Evolutionary conservation across 345 rosid genomes (phyloP).

Genomic region (Gossypium bickii): DNA sequence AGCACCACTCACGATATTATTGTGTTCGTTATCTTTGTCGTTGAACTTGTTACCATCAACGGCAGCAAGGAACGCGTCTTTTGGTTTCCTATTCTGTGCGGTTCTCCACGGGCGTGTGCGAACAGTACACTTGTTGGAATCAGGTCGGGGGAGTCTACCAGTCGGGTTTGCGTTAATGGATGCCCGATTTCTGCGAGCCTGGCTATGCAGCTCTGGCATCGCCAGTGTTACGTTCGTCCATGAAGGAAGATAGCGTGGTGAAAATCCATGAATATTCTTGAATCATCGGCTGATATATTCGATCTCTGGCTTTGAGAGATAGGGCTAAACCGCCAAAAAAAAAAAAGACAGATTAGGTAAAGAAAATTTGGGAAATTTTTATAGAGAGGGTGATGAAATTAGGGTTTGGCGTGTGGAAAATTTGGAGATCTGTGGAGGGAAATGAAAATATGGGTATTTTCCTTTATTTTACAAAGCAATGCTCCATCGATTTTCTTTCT

Average conservation of each 20-base stretch:
- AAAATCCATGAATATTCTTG: constrained; percentile 38
- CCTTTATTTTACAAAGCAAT: background rate
- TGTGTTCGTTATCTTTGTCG: background rate
- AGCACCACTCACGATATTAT: constrained; percentile 18
- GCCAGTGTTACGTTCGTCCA: constrained; percentile 22
- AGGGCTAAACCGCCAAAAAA: background rate
- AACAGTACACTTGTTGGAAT: background rate
- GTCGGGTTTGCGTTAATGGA: constrained; percentile 22
- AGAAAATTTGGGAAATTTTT: background rate
- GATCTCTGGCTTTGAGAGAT: background rate
- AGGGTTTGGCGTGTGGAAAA: constrained; percentile 23
- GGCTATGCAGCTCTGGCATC: constrained; percentile 56
- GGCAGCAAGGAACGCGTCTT: constrained; percentile 22
- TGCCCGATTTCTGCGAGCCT: constrained; percentile 37
- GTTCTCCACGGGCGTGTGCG: constrained; percentile 24
- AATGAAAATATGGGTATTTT: constrained; percentile 12
- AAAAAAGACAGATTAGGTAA: background rate
- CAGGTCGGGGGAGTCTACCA: constrained; percentile 12
- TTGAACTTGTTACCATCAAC: constrained; percentile 14
- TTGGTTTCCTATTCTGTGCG: constrained; percentile 11
- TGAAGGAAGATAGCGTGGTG: constrained; percentile 5
- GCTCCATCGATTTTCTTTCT: background rate
- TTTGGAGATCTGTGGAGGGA: constrained; percentile 40
- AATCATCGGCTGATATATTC: constrained; percentile 22
- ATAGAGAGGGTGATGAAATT: background rate